A percentile compares a stretch with the other conserved stretches of the same genome.
phyloP scores from a whole-genome alignment of 2,329 filamentous ascomycete genomes.

The Aschersonia sp. region DNA sequence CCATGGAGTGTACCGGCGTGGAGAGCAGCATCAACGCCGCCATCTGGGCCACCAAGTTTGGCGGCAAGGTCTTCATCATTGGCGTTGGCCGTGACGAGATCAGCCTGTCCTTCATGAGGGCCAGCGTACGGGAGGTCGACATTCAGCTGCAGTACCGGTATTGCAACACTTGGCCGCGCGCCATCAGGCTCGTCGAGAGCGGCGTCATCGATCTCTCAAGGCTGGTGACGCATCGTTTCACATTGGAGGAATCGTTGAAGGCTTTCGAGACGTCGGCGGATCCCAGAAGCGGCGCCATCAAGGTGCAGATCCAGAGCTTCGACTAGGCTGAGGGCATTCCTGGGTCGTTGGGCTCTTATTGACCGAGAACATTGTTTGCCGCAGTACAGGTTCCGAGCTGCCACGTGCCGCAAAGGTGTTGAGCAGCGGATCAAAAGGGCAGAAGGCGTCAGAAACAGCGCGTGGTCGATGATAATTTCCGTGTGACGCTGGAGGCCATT shows the following conservation, averaged over 20 bases:
- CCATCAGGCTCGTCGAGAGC: conserved; percentile 75
- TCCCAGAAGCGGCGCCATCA: conserved; percentile 88
- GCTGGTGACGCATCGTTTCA: conserved; percentile 79
- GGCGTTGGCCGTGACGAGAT: conserved; percentile 94
- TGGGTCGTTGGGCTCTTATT: too few species aligned
- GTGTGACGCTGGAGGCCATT: too few species aligned
- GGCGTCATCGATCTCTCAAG: conserved; percentile 69
- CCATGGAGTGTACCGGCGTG: conserved; percentile 88
- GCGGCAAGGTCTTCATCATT: conserved; percentile 93
- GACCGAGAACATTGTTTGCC: too few species aligned
- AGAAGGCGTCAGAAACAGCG: too few species aligned
- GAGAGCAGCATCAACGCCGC: conserved; percentile 77
- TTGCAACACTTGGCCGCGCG: conserved; percentile 88
- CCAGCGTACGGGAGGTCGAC: conserved; percentile 84
- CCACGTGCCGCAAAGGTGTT: too few species aligned
- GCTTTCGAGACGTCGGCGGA: conserved; percentile 84
- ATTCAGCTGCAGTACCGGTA: conserved; percentile 96
- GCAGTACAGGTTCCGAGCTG: too few species aligned
- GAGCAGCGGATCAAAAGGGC: too few species aligned
- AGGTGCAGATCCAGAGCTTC: conserved; percentile 80
- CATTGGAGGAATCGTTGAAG: conserved; percentile 72
- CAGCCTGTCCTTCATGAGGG: conserved; percentile 87
- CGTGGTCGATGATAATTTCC: too few species aligned
- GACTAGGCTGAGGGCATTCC: conserved; percentile 20
- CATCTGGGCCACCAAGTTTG: conserved; percentile 86